Base-by-base conservation (phyloP, 768 basidiomycete genomes). In the Pleurotus pulmonarius region DNA sequence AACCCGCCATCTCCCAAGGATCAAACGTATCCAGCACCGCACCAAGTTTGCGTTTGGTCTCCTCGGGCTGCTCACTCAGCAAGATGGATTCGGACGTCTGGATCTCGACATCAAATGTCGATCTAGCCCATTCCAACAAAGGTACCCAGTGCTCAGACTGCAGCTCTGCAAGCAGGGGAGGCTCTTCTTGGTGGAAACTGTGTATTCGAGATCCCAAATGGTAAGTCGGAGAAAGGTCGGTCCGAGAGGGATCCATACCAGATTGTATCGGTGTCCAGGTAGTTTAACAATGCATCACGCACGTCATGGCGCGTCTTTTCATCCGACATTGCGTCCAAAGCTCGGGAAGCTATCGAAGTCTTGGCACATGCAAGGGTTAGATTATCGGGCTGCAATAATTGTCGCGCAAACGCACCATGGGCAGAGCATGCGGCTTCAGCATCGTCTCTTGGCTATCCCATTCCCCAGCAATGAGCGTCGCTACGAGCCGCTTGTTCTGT, bases 201-300 rank as follows among this genome's bases (percentile, higher is more conserved):
- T 20, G 20, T 20, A 20, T 20, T 20, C 20, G 20, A 20, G 20
- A 53, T 41, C 5, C 15, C 64, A 20, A 51, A 57, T 18, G 53
- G 44, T 43, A 34, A 16, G 47, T 24, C 45, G 54, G 41, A 26
- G 43, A 52, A 18, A 9, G 44, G 51, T 48, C 55, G 53, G 18
- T 52, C 15, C 38, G 37, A 55, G 51, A 38, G 6, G 40, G 22
- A 18, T 18, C 18, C 65, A 75, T 55, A 92, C 93, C 91, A 94
- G 58, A 97, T 82, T 1, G 97, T 94, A 69, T 99, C 97, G 2
- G 96, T 98, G 65, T 97, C 92, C 26, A 98, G 73, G 70, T 97
- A 98, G 56, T 84, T 82, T 43, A 97, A 70, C 43, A 98, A 71
- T 9, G 85, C 79, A 22, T 80, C 76, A 34, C 83, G 80, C 16